Evolutionary conservation across 225 moss, liverwort and hornwort genomes (phyloP).

Genomic region (Marchantia paleacea): DNA sequence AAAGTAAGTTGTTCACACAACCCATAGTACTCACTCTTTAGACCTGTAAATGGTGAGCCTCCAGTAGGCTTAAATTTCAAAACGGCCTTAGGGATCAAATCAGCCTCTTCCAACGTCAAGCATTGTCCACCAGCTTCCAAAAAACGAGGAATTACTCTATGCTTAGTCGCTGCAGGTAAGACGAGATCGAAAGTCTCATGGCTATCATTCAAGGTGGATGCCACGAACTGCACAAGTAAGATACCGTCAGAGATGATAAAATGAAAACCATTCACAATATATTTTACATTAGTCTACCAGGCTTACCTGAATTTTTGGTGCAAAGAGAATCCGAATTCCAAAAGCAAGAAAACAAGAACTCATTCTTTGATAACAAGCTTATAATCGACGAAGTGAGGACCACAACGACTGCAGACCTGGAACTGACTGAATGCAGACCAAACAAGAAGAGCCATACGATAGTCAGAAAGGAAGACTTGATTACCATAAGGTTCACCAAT

Average conservation of each 20-base stretch:
- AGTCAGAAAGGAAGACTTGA: no score
- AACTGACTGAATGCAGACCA: no score
- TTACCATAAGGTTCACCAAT: no score
- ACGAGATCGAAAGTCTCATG: slow-evolving; percentile 45
- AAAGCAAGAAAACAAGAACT: no score
- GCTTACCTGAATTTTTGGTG: background rate
- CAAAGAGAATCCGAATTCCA: no score
- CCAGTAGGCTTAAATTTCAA: slow-evolving; percentile 37
- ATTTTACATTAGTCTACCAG: no score
- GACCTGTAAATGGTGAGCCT: slow-evolving; percentile 31
- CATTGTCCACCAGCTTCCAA: slow-evolving; percentile 26
- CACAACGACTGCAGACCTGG: no score
- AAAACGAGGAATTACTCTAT: slow-evolving; percentile 33
- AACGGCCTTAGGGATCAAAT: slow-evolving; percentile 45
- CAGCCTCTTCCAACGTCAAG: slow-evolving; percentile 41
- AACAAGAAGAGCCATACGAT: no score
- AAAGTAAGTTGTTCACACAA: slow-evolving; percentile 42
- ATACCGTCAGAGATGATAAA: background rate
- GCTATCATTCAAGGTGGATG: slow-evolving; percentile 38
- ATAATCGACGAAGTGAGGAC: no score
- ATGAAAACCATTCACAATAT: background rate
- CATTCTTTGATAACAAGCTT: no score
- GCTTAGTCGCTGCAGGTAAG: slow-evolving; percentile 33
- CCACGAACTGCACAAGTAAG: slow-evolving; percentile 45
- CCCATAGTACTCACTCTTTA: slow-evolving; percentile 29